Evolutionary conservation across 345 rosid species (phyloP).

Genomic region (Euphorbia peplus): DNA sequence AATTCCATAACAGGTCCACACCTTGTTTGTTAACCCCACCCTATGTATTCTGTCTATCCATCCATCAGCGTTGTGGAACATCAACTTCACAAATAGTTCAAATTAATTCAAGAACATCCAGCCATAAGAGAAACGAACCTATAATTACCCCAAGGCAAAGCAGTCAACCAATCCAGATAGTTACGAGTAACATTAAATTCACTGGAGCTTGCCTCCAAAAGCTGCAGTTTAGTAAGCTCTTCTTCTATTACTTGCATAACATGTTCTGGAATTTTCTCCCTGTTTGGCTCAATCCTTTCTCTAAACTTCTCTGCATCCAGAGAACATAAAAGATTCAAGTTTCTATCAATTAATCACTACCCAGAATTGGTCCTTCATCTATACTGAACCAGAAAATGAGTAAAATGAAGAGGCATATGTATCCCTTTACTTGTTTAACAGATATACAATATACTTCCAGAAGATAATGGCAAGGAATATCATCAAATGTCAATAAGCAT

Average conservation of each 20-base stretch:
- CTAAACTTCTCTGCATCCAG: conserved; percentile 77
- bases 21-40: no score
- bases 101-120: neutral
- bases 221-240: conserved; percentile 95
- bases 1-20: neutral
- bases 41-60: neutral
- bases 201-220: conserved; percentile 98
- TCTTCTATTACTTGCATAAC: conserved; percentile 95
- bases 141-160: conserved; percentile 95
- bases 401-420: neutral
- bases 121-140: conserved; percentile 47
- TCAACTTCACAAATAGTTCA: neutral
- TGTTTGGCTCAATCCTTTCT: conserved; percentile 86
- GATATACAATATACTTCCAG: neutral
- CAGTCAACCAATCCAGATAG: conserved; percentile 98
- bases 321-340: conserved; percentile 3
- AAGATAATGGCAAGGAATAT: neutral
- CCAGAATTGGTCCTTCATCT: neutral
- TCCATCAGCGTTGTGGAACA: neutral
- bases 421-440: neutral
- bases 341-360: neutral
- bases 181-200: conserved; percentile 99
- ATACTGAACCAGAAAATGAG: neutral
- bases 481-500: neutral
- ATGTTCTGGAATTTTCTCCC: conserved; percentile 81